phyloP scores from a whole-genome alignment of 495 filamentous ascomycete species.

The Jackrogersella multiformis region DNA sequence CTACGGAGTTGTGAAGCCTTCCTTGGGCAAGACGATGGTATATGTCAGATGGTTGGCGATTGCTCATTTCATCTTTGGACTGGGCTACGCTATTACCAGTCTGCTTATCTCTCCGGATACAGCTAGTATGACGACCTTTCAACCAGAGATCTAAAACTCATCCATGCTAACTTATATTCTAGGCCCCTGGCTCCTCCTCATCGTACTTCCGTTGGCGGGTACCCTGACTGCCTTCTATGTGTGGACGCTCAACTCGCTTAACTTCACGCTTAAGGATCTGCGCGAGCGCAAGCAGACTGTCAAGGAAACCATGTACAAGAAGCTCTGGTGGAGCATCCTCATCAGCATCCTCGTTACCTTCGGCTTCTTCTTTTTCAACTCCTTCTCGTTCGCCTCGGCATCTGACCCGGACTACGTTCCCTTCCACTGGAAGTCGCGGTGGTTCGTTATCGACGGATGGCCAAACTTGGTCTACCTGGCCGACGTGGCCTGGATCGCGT shows the following conservation, averaged over 20 bases:
- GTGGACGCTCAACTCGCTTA: constrained; percentile 97
- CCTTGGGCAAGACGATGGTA: constrained; percentile 92
- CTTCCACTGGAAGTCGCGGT: constrained; percentile 93
- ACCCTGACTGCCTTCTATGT: constrained; percentile 98
- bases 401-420: constrained; percentile 88
- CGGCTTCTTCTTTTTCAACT: constrained; percentile 94
- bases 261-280: constrained; percentile 93
- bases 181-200: constrained; percentile 91
- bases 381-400: constrained; percentile 86
- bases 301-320: constrained; percentile 96
- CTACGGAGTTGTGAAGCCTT: constrained; percentile 96
- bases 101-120: constrained; percentile 85
- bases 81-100: constrained; percentile 91
- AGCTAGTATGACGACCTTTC: constrained; percentile 59
- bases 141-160: neutral
- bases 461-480: constrained; percentile 94
- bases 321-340: constrained; percentile 98
- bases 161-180: constrained; percentile 47
- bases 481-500: constrained; percentile 92
- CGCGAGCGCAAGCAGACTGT: constrained; percentile 90
- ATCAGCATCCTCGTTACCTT: constrained; percentile 93
- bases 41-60: constrained; percentile 91
- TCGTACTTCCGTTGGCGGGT: constrained; percentile 90
- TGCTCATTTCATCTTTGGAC: constrained; percentile 91
- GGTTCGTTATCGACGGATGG: constrained; percentile 99